Evolutionary conservation across 352 stramenopile species (phyloP).

Genomic region (Globisporangium carolinianum): DNA sequence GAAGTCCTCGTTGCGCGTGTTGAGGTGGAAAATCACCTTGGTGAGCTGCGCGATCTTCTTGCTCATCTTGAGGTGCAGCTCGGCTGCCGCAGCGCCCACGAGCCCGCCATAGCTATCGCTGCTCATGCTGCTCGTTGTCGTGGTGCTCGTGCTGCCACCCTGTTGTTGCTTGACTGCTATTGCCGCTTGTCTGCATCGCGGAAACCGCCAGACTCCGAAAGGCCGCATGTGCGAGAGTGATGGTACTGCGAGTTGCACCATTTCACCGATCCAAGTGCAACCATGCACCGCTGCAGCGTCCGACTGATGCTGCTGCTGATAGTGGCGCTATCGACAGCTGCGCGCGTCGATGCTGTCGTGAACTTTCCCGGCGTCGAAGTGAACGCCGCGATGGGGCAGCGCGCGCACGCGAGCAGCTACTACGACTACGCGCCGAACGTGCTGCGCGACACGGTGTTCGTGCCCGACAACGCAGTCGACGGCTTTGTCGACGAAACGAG

Average conservation of each 20-base stretch:
- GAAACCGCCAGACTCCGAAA: too few species aligned
- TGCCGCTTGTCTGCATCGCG: too few species aligned
- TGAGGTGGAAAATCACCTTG: slow-evolving; percentile 93
- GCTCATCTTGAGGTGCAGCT: slow-evolving; percentile 91
- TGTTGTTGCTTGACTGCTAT: neutral
- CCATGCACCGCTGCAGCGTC: neutral
- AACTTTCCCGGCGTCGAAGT: slow-evolving; percentile 64
- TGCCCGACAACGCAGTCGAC: slow-evolving; percentile 63
- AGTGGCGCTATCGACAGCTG: neutral
- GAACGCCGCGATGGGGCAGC: slow-evolving; percentile 51
- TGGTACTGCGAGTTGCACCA: too few species aligned
- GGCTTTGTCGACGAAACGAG: slow-evolving; percentile 63
- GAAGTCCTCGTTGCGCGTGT: slow-evolving; percentile 91
- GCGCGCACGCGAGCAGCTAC: slow-evolving; percentile 61
- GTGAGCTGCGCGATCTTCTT: slow-evolving; percentile 94
- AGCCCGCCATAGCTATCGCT: slow-evolving; percentile 17
- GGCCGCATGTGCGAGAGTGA: too few species aligned
- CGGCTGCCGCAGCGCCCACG: slow-evolving; percentile 18
- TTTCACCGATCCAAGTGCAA: neutral
- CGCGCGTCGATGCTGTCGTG: slow-evolving; percentile 18
- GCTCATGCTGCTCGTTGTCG: slow-evolving; percentile 12
- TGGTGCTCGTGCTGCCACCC: neutral
- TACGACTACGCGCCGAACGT: slow-evolving; percentile 62
- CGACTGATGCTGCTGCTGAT: slow-evolving; percentile 10
- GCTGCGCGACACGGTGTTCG: slow-evolving; percentile 48